phyloP scores from a whole-genome alignment of 75 land plant species.

The Sequoia sempervirens region DNA sequence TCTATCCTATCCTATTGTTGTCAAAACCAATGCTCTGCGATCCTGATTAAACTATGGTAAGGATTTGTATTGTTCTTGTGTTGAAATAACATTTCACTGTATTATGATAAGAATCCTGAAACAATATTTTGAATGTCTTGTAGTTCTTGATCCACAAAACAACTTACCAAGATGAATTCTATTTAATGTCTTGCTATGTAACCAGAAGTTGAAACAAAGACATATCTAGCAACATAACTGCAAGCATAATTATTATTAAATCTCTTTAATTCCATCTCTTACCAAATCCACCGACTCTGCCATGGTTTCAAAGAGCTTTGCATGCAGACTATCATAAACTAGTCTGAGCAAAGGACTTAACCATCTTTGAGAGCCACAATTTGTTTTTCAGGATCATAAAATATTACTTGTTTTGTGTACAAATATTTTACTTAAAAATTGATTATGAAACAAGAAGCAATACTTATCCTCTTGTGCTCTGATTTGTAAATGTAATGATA shows the following conservation, averaged over 20 bases:
- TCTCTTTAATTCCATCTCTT: neutral
- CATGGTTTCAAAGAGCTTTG: neutral
- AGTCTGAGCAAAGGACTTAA: neutral
- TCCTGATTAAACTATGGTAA: neutral
- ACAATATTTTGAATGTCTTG: neutral
- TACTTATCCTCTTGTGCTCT: neutral
- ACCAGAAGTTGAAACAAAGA: neutral
- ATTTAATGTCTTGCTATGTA: neutral
- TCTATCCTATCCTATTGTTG: slow-evolving; percentile 78
- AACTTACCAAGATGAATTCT: neutral
- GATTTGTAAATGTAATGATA: neutral
- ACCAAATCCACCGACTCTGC: neutral
- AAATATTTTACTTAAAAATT: neutral
- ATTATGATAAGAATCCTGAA: neutral
- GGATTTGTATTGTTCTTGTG: neutral
- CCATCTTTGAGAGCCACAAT: neutral
- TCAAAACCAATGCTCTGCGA: slow-evolving; percentile 25
- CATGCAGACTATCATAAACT: neutral
- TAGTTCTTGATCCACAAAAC: neutral
- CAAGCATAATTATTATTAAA: neutral
- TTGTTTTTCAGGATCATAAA: neutral
- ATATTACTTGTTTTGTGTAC: neutral
- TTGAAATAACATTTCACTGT: neutral
- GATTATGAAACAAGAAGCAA: neutral
- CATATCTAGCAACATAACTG: neutral